Evolutionary conservation across 2,329 filamentous ascomycete species (phyloP), one percentile per base, ranked within the genome.

Genomic region (Hirsutella thompsonii): DNA sequence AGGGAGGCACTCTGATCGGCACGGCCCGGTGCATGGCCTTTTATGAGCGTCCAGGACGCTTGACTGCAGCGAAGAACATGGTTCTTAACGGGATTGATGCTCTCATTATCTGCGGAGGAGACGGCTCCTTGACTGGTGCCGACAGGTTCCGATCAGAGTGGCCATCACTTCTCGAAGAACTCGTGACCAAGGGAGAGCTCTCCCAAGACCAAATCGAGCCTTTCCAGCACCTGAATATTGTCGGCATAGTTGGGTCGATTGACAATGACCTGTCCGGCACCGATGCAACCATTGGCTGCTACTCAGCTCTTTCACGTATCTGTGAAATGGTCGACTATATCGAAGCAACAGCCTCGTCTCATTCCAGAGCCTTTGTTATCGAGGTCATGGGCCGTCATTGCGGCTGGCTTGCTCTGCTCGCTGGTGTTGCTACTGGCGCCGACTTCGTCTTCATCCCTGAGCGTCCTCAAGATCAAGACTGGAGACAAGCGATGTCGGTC

Each of bases 301-400:
- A 94, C 67, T 94, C 89, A 35, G 92, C 92, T 20, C 75, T 98
- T 42, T 79, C 83, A 37, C 81, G 90, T 44, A 94, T 98, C 52
- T 96, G 90, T 64, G 84, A 95, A 59, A 86, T 90, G 56, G 86
- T 98, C 44, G 92, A 98, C 66, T 90, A 88, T 56, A 94, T 98
- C 52, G 90, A 98, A 63, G 89, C 90, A 18, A 96, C 92, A 0
- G 90, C 90, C 40, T 82, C 81, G 30, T 95, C 89, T 21, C 92
- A 98, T 63, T 93, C 94, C 49, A 76, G 92, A 52, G 92, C 92
- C 32, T 98, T 98, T 61, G 89, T 98, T 43, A 84, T 98, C 47
- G 92, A 95, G 62, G 92, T 98, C 54, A 98, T 98, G 92, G 92
- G 92, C 38, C 76, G 92, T 44, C 90, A 98, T 64, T 98, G 92